Evolutionary conservation across 148 eudicot genomes (phyloP), one percentile per base, ranked within the genome.

Genomic region (Rhododendron molle): DNA sequence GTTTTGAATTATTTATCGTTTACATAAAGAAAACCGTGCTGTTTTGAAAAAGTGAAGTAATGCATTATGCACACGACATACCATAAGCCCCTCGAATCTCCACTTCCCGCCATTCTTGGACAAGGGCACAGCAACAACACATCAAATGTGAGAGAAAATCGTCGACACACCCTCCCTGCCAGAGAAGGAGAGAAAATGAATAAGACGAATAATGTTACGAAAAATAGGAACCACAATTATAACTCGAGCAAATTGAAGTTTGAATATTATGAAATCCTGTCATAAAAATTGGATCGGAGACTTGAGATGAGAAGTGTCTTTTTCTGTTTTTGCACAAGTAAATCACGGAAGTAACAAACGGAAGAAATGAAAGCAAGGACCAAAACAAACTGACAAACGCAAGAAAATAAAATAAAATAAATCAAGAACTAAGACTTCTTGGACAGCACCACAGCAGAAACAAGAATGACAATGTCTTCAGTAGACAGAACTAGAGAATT

Each of bases 91-190:
- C 94, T 20, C 98, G 98, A 52, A 91, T 91, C 87, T 97, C 95
- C 58, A 97, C 93, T 92, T 97, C 99, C 80, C 99, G 93, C 93
- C 89, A 91, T 89, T 95, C 99, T 94, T 97, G 99, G 72, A 97
- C 99, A 91, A 95, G 98, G 84, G 99, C 98, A 88, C 99, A 97
- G 84, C 99, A 97, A 84, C 99, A 97, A 82, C 99, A 97, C 99
- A 97, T 93, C 26, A 91, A 82, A 88, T 97, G 99, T 8, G 98
- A 95, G 54, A 97, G 95, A 88, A 97, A 97, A 86, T 97, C 99
- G 72, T 95, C 99, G 78, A 93, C 88, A 71, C 86, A 83, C 34
- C 98, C 99, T 86, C 99, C 99, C 99, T 97, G 94, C 34, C 65
- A 50, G 54, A 83, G 38, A 77, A 18, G 5, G 50, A 84, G 82